Conservation (phyloP, 164 flowering plant species). For the Saururus chinensis region DNA sequence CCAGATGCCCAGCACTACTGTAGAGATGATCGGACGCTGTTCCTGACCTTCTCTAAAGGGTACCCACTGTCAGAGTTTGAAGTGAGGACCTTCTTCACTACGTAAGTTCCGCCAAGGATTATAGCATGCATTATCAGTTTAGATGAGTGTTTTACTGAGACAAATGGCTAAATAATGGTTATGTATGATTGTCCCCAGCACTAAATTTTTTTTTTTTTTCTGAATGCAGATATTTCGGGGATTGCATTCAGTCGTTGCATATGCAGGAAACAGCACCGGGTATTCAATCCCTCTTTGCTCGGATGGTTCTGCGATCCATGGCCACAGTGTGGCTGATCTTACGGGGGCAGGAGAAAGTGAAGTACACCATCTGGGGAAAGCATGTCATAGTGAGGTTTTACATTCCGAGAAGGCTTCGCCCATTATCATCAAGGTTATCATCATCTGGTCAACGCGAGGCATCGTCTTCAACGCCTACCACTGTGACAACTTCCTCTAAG, state of each 20-base stretch:
- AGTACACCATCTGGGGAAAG: neutral
- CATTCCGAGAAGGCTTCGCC: neutral
- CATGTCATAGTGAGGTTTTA: conserved; percentile 4
- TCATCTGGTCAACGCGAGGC: neutral
- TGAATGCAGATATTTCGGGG: conserved; percentile 4
- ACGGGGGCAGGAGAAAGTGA: neutral
- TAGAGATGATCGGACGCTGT: neutral
- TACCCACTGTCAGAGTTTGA: neutral
- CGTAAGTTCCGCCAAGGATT: neutral
- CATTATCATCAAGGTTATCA: neutral
- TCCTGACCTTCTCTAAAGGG: conserved; percentile 4
- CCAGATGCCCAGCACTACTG: neutral
- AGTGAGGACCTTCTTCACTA: neutral
- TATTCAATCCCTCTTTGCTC: conserved; percentile 1
- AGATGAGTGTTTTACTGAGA: no score
- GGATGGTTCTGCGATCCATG: neutral
- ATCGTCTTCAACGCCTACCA: neutral
- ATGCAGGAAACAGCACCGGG: neutral
- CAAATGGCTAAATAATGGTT: neutral
- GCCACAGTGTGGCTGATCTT: neutral
- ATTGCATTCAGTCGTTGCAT: neutral
- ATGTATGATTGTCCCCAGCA: neutral
- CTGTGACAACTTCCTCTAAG: neutral
- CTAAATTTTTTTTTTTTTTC: neutral
- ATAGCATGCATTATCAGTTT: no score